Base-by-base conservation (phyloP, 2,329 filamentous ascomycete species). In the Colletotrichum aenigma region DNA sequence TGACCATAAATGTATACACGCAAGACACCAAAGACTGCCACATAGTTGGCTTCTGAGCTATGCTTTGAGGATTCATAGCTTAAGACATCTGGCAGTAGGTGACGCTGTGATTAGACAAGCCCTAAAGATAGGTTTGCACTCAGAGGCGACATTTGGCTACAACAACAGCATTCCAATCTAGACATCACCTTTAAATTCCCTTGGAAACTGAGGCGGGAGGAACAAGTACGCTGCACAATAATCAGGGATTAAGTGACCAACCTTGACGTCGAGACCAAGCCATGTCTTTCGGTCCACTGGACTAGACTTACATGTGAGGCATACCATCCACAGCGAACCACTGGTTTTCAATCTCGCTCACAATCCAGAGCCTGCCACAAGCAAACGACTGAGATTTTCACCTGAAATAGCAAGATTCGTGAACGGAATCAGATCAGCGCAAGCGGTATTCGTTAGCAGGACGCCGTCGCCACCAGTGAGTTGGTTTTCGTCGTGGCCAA, bases 61-160 rank as follows among this genome's bases (percentile, higher is more conserved):
- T 9, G 0, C 5, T 43, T 2, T n/a, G 18, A n/a, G 18, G 4
- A 6, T 12, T 43, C 0, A 4, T 6, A 6, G 9, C 18, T 12
- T n/a, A 5, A n/a, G 9, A n/a, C 18, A 43, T 0, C 18, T 48
- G 18, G 18, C 18, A n/a, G 38, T n/a, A n/a, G 36, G 0, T 10
- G 2, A 48, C 5, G 9, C 3, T 0, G 0, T n/a, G 38, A 0
- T 48, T 0, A 12, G 0, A 43, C 0, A 1, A 43, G 0, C 18
- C 38, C 2, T 0, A 0, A 43, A 43, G 16, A 43, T 3, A 43
- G 16, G 16, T 38, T 38, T 38, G 7, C 7, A 36, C n/a, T n/a
- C n/a, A n/a, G n/a, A n/a, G 26, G 5, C 5, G 26, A 4, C 5
- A 26, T 7, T 38, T 18, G 36, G 36, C 36, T 38, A 1, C 36